Conservation (phyloP, 2,329 filamentous ascomycete species). For the Myriosclerotinia scirpicola region DNA sequence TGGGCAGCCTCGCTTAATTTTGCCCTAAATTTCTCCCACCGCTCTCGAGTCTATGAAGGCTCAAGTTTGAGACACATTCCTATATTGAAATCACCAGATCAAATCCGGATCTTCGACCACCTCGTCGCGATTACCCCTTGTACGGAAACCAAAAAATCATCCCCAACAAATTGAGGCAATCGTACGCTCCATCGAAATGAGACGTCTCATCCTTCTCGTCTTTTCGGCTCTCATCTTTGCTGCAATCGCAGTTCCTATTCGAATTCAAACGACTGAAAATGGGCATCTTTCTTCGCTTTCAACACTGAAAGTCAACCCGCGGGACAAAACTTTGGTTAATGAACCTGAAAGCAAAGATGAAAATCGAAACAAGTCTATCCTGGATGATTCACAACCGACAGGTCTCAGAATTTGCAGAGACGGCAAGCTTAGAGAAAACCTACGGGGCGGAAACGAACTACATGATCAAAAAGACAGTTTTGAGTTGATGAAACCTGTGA, state of each 20-base stretch:
- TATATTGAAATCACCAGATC: background rate
- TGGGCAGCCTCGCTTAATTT: background rate
- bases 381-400: background rate
- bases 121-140: background rate
- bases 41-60: background rate
- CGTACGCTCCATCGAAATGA: background rate
- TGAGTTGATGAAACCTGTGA: background rate
- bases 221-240: background rate
- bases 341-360: background rate
- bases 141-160: background rate
- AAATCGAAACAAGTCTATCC: background rate
- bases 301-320: no score
- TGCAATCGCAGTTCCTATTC: no score
- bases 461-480: background rate
- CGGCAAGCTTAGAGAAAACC: background rate
- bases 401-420: background rate
- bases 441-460: background rate
- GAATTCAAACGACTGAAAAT: background rate
- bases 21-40: background rate
- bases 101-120: background rate
- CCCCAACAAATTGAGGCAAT: background rate
- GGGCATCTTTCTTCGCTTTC: fast-evolving
- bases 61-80: background rate
- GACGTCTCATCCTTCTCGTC: background rate
- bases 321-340: fast-evolving